Conservation (phyloP, 164 flowering plant genomes). For the Piper longum region DNA sequence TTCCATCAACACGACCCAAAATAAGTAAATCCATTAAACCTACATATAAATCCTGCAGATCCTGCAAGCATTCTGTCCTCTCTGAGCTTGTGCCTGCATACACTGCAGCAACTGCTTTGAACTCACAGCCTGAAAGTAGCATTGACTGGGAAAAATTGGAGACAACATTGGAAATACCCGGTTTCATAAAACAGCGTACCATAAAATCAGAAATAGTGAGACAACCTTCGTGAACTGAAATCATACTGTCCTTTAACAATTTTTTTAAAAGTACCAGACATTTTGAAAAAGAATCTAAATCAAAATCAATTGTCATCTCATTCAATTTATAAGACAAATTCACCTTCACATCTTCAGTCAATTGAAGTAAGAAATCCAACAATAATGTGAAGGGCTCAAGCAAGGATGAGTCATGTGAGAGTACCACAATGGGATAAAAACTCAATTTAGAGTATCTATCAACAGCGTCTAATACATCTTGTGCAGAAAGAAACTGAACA, state of each 20-base stretch:
- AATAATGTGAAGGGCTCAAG: conserved; percentile 55
- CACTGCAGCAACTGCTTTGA: conserved; percentile 41
- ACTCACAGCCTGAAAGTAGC: conserved; percentile 68
- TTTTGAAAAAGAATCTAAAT: conserved; percentile 22
- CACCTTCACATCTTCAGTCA: conserved; percentile 54
- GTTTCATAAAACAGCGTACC: conserved; percentile 24
- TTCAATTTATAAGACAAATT: conserved; percentile 15
- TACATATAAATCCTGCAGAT: conserved; percentile 45
- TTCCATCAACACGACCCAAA: conserved; percentile 29
- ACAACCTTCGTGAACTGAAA: conserved; percentile 65
- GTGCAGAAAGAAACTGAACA: conserved; percentile 26
- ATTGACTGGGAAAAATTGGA: conserved; percentile 56
- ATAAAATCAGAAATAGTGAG: conserved; percentile 29
- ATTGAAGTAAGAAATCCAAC: conserved; percentile 50
- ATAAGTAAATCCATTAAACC: conserved; percentile 43
- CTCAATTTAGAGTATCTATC: conserved; percentile 37
- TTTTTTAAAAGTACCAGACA: conserved; percentile 43
- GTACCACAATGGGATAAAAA: conserved; percentile 20
- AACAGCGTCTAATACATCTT: conserved; percentile 36
- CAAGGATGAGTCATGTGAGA: conserved; percentile 38
- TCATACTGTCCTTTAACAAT: conserved; percentile 42
- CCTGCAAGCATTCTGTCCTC: conserved; percentile 11
- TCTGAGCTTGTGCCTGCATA: conserved; percentile 22
- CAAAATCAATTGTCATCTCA: conserved; percentile 15
- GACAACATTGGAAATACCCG: conserved; percentile 16